phyloP scores from a whole-genome alignment of 208 protist genomes.

The Trypanosoma cruzi region DNA sequence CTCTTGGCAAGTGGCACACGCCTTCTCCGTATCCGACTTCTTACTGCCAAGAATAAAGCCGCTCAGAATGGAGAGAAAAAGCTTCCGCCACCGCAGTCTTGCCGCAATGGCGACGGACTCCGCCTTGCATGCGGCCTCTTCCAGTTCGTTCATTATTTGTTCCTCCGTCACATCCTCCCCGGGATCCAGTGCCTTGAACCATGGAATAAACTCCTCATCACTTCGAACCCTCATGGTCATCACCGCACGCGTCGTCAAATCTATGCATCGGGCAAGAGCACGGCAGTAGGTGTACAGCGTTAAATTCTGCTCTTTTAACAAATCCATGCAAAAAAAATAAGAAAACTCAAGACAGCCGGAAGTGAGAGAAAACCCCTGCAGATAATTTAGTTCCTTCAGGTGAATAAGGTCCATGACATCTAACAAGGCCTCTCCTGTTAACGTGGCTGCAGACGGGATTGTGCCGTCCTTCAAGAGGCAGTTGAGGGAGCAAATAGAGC shows the following conservation, averaged over 20 bases:
- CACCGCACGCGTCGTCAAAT: constrained; percentile 58
- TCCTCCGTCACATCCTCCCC: constrained; percentile 53
- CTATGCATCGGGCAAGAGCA: constrained; percentile 58
- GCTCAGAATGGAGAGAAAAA: constrained; percentile 52
- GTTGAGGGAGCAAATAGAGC: constrained; percentile 49
- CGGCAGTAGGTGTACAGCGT: constrained; percentile 76
- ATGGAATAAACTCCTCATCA: constrained; percentile 84
- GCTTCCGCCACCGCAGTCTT: constrained; percentile 70
- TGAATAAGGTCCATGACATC: constrained; percentile 83
- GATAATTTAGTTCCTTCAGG: constrained; percentile 63
- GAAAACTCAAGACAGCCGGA: constrained; percentile 76
- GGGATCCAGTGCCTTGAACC: constrained; percentile 57
- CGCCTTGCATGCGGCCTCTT: constrained; percentile 34
- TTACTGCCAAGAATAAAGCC: constrained; percentile 51
- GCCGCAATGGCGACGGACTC: constrained; percentile 45
- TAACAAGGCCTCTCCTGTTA: constrained; percentile 50
- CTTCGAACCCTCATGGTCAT: constrained; percentile 73
- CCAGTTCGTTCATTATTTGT: constrained; percentile 63
- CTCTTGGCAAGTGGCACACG: constrained; percentile 50
- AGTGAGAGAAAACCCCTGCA: constrained; percentile 69
- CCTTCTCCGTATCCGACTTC: constrained; percentile 52
- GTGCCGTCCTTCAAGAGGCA: constrained; percentile 39
- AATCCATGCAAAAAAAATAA: constrained; percentile 70
- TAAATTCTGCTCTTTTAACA: constrained; percentile 62
- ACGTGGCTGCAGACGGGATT: constrained; percentile 50